These are phyloP conservation scores for Lachancea sp. DNA, from an alignment of 805 yeast genomes.

Conservation along the genomic window DNA sequence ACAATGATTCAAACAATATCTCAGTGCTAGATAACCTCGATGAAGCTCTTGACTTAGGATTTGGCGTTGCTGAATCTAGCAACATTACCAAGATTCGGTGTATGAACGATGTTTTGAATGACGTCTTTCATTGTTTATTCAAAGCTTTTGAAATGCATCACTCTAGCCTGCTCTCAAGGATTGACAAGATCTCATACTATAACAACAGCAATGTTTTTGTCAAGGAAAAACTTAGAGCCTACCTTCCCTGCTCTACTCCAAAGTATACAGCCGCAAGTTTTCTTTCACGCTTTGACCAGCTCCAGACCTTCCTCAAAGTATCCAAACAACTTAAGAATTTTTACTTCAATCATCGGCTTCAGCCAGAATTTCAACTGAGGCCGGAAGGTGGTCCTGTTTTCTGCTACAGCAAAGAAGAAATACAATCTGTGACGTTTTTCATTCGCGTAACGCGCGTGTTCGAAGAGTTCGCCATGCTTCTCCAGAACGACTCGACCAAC, in stretches of 20 bases:
- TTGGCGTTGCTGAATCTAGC: not conserved
- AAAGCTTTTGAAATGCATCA: constrained; percentile 7
- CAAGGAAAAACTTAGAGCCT: too few relatives aligned
- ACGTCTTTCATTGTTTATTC: constrained; percentile 2
- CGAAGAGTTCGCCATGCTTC: constrained; percentile 10
- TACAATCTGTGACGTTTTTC: constrained; percentile 6
- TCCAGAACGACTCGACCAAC: constrained; percentile 11
- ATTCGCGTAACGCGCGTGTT: constrained; percentile 11
- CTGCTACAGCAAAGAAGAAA: constrained; percentile 9
- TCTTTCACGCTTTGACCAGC: too few relatives aligned
- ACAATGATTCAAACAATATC: not conserved
- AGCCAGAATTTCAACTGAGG: constrained; percentile 6
- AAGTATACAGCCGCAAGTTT: too few relatives aligned
- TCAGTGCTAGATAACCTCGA: constrained; percentile 3
- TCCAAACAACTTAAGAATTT: not conserved
- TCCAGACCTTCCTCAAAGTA: too few relatives aligned
- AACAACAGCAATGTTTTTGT: constrained; percentile 8
- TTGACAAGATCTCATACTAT: constrained; percentile 9
- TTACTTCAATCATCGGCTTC: not conserved
- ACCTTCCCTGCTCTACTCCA: too few relatives aligned
- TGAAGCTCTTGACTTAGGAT: constrained; percentile 5
- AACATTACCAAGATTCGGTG: not conserved
- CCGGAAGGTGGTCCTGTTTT: constrained; percentile 8
- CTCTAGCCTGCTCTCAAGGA: constrained; percentile 8
- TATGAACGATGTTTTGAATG: constrained; percentile 7